Evolutionary conservation across 2,329 filamentous ascomycete species (phyloP).

Genomic region (Fusarium solani-melongenae): DNA sequence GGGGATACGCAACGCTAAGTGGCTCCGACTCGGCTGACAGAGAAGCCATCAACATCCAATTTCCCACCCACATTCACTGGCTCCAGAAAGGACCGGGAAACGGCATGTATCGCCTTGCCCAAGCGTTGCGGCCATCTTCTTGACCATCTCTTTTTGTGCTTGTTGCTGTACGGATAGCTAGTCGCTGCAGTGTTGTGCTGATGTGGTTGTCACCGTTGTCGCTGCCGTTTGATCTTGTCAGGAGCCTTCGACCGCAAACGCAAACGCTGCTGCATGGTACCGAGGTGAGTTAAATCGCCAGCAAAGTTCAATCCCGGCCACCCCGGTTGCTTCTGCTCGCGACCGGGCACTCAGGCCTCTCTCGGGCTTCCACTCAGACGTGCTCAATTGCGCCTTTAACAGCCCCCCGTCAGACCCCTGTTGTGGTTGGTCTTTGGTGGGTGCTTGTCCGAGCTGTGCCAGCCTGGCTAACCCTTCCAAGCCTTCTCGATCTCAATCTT

Average conservation of each 20-base stretch:
- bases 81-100: constrained; percentile 32
- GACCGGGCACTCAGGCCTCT: constrained; percentile 21
- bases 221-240: background rate
- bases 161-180: constrained; percentile 1
- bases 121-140: constrained; percentile 10
- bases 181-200: constrained; percentile 13
- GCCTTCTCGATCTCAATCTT: constrained; percentile 17
- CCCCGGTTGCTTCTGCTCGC: constrained; percentile 33
- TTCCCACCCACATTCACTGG: constrained; percentile 39
- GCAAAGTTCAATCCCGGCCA: constrained; percentile 15
- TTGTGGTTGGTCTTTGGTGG: constrained; percentile 21
- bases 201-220: constrained; percentile 10
- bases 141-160: constrained; percentile 6
- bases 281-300: constrained; percentile 12
- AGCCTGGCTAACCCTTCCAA: constrained; percentile 30
- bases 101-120: constrained; percentile 30
- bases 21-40: constrained; percentile 38
- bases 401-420: constrained; percentile 37
- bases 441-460: constrained; percentile 27
- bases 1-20: constrained; percentile 38
- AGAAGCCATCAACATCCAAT: constrained; percentile 45
- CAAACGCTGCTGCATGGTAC: constrained; percentile 7
- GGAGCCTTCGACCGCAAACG: constrained; percentile 5
- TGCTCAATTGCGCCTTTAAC: constrained; percentile 38
- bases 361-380: constrained; percentile 15